A percentile compares a stretch with the other conserved stretches of the same genome.
Evolutionary conservation across 106 monocot species (phyloP).

Genomic region (Apostasia ramifera): DNA sequence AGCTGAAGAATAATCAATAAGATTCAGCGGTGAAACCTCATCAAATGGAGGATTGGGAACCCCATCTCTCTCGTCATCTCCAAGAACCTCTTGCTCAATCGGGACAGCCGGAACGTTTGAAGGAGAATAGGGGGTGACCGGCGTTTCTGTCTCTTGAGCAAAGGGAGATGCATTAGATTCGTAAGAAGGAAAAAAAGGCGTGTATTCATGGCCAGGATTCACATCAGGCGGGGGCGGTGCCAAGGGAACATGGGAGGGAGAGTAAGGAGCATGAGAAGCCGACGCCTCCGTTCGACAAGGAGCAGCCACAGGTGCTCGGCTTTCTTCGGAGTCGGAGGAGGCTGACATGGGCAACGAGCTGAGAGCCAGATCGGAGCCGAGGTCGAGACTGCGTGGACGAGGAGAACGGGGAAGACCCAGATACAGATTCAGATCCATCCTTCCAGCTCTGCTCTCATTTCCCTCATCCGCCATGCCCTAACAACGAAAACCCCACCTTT

Average conservation of each 20-base stretch:
- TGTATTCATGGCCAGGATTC: conserved; percentile 14
- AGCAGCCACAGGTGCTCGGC: conserved; percentile 9
- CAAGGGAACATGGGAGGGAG: conserved; percentile 21
- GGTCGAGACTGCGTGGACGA: conserved; percentile 33
- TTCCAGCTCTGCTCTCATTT: conserved; percentile 13
- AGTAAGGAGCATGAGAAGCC: conserved; percentile 24
- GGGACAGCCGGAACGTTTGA: conserved; percentile 7
- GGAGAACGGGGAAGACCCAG: conserved; percentile 60
- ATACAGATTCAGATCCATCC: conserved; percentile 84
- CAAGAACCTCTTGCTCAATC: conserved; percentile 17
- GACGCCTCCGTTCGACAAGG: conserved; percentile 8
- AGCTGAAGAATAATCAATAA: conserved; percentile 9
- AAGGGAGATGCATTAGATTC: conserved; percentile 10
- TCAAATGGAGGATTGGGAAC: background rate
- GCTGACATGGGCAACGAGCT: conserved; percentile 26
- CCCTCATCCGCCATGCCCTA: conserved; percentile 33
- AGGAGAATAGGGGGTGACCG: conserved; percentile 8
- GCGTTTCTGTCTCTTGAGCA: background rate
- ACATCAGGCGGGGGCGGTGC: conserved; percentile 3
- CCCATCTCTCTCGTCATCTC: background rate
- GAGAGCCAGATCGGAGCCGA: conserved; percentile 73
- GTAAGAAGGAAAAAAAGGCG: conserved; percentile 22
- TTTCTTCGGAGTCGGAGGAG: conserved; percentile 19
- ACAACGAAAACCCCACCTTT: background rate
- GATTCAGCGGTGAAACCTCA: background rate